Conservation (phyloP, 2,329 filamentous ascomycete genomes). For the Pseudopyricularia cyperi region DNA sequence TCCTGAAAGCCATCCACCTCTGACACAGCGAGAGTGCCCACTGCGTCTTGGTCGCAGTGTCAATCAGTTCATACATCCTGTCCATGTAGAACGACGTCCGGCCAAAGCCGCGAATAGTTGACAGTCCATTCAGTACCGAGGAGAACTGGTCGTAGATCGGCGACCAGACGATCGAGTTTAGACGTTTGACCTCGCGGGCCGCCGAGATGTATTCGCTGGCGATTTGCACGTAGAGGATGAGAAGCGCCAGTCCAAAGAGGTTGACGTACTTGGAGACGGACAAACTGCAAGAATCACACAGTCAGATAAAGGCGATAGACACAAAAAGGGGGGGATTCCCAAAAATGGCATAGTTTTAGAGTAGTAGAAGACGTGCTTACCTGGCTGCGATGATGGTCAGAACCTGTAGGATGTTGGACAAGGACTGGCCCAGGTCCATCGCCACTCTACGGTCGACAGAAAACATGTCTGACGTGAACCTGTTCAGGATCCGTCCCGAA, state of each 20-base stretch:
- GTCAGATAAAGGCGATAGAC: neutral
- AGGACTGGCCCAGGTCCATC: slow-evolving; percentile 14
- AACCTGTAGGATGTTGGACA: slow-evolving; percentile 15
- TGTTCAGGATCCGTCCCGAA: slow-evolving; percentile 26
- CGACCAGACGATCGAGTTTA: slow-evolving; percentile 25
- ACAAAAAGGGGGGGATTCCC: neutral
- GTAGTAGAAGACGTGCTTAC: slow-evolving; percentile 7
- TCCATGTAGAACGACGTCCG: slow-evolving; percentile 21
- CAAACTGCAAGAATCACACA: slow-evolving; percentile 7
- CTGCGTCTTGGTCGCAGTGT: slow-evolving; percentile 16
- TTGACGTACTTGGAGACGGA: slow-evolving; percentile 21
- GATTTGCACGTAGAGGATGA: slow-evolving; percentile 19
- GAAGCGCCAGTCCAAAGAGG: slow-evolving; percentile 20
- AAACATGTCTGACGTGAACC: slow-evolving; percentile 26
- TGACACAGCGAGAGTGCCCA: slow-evolving; percentile 18
- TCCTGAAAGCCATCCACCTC: slow-evolving; percentile 23
- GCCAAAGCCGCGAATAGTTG: slow-evolving; percentile 26
- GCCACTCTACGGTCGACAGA: slow-evolving; percentile 21
- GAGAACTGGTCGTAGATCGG: slow-evolving; percentile 29
- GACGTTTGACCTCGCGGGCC: slow-evolving; percentile 25
- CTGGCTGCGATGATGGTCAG: slow-evolving; percentile 22
- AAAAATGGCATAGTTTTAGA: neutral
- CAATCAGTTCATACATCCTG: slow-evolving; percentile 19
- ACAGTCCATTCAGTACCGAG: slow-evolving; percentile 24
- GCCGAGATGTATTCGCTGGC: slow-evolving; percentile 21